phyloP scores from a whole-genome alignment of 345 rosid genomes.

The Brassica rapa region DNA sequence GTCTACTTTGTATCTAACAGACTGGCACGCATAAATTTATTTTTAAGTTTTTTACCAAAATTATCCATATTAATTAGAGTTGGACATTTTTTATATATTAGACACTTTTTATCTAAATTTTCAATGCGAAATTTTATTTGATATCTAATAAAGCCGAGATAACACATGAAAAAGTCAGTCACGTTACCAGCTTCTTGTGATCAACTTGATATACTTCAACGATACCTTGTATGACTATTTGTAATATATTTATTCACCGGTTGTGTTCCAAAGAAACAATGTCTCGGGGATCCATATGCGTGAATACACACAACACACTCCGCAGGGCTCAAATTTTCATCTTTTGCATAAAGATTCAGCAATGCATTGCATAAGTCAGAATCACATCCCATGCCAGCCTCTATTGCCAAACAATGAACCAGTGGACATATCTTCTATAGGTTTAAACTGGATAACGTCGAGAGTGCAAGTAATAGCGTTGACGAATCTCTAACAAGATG shows the following conservation, averaged over 20 bases:
- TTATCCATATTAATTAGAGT: no score
- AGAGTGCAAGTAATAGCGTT: slow-evolving; percentile 48
- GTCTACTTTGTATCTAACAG: no score
- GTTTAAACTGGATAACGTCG: slow-evolving; percentile 38
- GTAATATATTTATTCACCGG: slow-evolving; percentile 51
- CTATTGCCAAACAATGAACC: slow-evolving; percentile 52
- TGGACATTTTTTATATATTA: no score
- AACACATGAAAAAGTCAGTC: slow-evolving; percentile 48
- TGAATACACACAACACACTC: slow-evolving; percentile 37
- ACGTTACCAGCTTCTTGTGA: slow-evolving; percentile 49
- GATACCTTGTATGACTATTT: slow-evolving; percentile 46
- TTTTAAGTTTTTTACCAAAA: no score
- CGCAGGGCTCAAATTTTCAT: slow-evolving; percentile 49
- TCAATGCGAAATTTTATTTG: no score
- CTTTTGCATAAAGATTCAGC: slow-evolving; percentile 61
- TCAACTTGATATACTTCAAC: slow-evolving; percentile 46
- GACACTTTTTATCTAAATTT: no score
- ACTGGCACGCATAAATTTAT: no score
- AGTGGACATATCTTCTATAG: slow-evolving; percentile 34
- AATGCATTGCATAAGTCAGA: slow-evolving; percentile 51
- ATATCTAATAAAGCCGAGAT: slow-evolving; percentile 27
- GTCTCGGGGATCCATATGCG: slow-evolving; percentile 47
- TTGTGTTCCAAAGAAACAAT: slow-evolving; percentile 63
- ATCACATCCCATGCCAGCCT: slow-evolving; percentile 46
- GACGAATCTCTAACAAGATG: slow-evolving; percentile 35